phyloP scores from a whole-genome alignment of 805 yeast genomes.

The Sugiyamaella lignohabitans region DNA sequence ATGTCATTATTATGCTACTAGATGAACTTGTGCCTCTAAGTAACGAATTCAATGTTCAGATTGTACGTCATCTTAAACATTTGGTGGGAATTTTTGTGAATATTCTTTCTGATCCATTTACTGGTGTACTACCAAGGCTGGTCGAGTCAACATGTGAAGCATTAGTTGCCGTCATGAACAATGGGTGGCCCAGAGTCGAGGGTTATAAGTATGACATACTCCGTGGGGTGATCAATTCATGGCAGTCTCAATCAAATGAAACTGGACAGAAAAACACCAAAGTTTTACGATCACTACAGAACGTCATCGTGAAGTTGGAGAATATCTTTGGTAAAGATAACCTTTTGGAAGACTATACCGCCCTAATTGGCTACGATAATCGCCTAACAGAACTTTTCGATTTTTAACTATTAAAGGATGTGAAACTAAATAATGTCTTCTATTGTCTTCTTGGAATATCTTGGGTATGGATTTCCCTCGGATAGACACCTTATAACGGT shows the following conservation, averaged over 20 bases:
- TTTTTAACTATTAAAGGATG: too few relatives aligned
- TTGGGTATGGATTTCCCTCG: too few relatives aligned
- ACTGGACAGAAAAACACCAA: neutral
- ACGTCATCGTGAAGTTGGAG: neutral
- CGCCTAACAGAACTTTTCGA: too few relatives aligned
- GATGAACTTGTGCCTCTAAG: slow-evolving; percentile 13
- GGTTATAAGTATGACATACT: slow-evolving; percentile 26
- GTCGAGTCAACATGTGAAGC: slow-evolving; percentile 12
- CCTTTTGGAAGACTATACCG: too few relatives aligned
- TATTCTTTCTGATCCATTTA: slow-evolving; percentile 29
- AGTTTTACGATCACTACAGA: neutral
- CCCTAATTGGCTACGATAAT: neutral
- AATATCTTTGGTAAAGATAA: neutral
- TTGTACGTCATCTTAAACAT: slow-evolving; percentile 22
- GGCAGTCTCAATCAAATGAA: slow-evolving; percentile 1
- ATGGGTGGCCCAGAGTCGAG: slow-evolving; percentile 25
- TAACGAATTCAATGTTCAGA: slow-evolving; percentile 14
- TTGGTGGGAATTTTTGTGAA: slow-evolving; percentile 22
- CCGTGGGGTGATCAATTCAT: slow-evolving; percentile 23
- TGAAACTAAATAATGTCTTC: too few relatives aligned
- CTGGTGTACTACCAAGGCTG: slow-evolving; percentile 19
- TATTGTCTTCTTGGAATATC: too few relatives aligned
- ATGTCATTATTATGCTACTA: slow-evolving; percentile 17
- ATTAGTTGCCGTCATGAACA: slow-evolving; percentile 14
- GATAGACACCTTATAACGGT: too few relatives aligned